These are phyloP conservation scores for Obelidium mucronatum DNA, from an alignment of 192 early-diverging fungal species.

Conservation along the genomic window DNA sequence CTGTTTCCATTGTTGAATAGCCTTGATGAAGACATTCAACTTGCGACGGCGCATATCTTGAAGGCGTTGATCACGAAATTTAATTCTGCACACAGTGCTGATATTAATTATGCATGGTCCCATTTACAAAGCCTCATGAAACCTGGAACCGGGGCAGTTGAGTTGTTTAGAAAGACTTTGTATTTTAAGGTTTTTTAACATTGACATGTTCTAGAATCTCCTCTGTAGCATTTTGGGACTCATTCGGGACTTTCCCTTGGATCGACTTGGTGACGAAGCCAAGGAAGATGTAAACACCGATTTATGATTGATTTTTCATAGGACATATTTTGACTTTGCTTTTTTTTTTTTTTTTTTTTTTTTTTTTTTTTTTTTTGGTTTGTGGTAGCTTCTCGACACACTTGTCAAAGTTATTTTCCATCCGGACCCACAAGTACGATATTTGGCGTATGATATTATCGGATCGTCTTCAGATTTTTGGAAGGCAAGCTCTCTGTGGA, in stretches of 20 bases:
- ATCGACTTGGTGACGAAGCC: slow-evolving; percentile 44
- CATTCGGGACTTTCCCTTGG: slow-evolving; percentile 53
- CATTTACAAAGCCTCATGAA: slow-evolving; percentile 54
- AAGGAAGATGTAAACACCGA: slow-evolving; percentile 55
- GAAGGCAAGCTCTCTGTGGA: slow-evolving; percentile 50
- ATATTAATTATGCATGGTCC: slow-evolving; percentile 58
- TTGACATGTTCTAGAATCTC: slow-evolving; percentile 26
- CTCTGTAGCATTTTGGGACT: slow-evolving; percentile 34
- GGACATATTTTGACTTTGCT: background rate
- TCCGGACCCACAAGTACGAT: slow-evolving; percentile 44
- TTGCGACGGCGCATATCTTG: slow-evolving; percentile 50
- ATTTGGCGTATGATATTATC: slow-evolving; percentile 57
- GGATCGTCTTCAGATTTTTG: slow-evolving; percentile 51
- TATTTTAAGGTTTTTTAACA: no score
- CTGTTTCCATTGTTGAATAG: slow-evolving; percentile 54
- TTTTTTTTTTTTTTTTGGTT: background rate
- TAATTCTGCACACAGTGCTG: slow-evolving; percentile 40
- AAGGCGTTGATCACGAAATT: slow-evolving; percentile 50
- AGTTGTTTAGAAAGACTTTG: no score
- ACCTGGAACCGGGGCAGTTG: slow-evolving; percentile 44
- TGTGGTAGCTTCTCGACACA: slow-evolving; percentile 47
- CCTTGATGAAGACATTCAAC: slow-evolving; percentile 56
- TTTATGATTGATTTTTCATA: background rate
- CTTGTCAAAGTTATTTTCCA: slow-evolving; percentile 56
- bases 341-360: no score